Evolutionary conservation across 805 yeast species (phyloP).

Genomic region (Barnettozyma pratensis): DNA sequence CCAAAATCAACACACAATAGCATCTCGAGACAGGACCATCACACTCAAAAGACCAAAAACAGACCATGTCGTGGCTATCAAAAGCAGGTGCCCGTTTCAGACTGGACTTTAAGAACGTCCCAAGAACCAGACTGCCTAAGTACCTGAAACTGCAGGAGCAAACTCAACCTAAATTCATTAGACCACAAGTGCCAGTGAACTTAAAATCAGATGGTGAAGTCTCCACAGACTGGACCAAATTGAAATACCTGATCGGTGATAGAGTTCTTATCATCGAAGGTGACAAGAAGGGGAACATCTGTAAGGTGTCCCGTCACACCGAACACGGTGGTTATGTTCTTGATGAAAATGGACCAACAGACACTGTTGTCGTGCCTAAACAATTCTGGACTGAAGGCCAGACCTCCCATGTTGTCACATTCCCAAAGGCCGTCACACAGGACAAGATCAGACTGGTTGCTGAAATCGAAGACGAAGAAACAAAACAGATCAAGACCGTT

Average conservation of each 20-base stretch:
- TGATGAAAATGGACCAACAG: constrained; percentile 62
- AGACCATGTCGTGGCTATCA: constrained; percentile 25
- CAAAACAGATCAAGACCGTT: constrained; percentile 59
- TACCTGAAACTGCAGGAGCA: constrained; percentile 26
- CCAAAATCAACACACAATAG: too few relatives aligned
- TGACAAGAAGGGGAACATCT: constrained; percentile 64
- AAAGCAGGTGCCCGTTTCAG: constrained; percentile 34
- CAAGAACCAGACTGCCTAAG: constrained; percentile 26
- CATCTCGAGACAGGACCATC: too few relatives aligned
- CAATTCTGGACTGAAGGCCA: constrained; percentile 70
- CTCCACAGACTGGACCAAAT: constrained; percentile 43
- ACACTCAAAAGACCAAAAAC: too few relatives aligned
- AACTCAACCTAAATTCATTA: constrained; percentile 33
- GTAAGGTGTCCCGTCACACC: constrained; percentile 57
- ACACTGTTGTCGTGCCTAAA: constrained; percentile 63
- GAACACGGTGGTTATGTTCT: constrained; percentile 59
- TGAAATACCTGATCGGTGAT: constrained; percentile 71
- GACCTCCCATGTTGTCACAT: constrained; percentile 61
- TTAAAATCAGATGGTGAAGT: constrained; percentile 27
- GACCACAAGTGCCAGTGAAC: constrained; percentile 28
- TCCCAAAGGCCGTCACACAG: constrained; percentile 59
- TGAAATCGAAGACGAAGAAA: constrained; percentile 57
- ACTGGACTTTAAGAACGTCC: constrained; percentile 26
- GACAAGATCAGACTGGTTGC: constrained; percentile 71
- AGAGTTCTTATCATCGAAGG: constrained; percentile 71